These are phyloP conservation scores for Monilinia fructigena DNA, from an alignment of 2,329 filamentous ascomycete species.

Conservation along the genomic window DNA sequence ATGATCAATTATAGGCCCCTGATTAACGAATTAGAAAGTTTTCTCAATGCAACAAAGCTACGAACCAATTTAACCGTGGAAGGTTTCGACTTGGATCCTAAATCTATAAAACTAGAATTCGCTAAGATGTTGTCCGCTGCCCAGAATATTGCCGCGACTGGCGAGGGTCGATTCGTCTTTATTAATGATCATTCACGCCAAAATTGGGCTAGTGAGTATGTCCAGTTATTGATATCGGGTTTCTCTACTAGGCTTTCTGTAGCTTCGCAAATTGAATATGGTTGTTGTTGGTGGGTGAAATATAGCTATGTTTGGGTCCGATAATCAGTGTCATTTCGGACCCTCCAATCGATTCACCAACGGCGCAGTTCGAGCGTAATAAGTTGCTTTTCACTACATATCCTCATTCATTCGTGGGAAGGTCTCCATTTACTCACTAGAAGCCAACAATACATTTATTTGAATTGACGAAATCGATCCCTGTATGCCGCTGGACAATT, in stretches of 20 bases:
- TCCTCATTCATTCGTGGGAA: slow-evolving; percentile 31
- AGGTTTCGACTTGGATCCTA: slow-evolving; percentile 38
- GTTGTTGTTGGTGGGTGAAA: slow-evolving; percentile 36
- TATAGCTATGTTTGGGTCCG: slow-evolving; percentile 30
- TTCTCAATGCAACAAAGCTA: slow-evolving; percentile 37
- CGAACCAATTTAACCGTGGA: slow-evolving; percentile 44
- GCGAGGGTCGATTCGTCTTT: slow-evolving; percentile 40
- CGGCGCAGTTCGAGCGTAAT: slow-evolving; percentile 37
- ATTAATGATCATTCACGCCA: slow-evolving; percentile 42
- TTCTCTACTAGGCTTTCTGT: not conserved
- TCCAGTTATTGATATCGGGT: not conserved
- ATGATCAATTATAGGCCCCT: slow-evolving; percentile 42
- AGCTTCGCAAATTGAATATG: slow-evolving; percentile 28
- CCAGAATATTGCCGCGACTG: slow-evolving; percentile 38
- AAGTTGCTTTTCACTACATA: slow-evolving; percentile 41
- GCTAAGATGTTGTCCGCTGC: slow-evolving; percentile 34
- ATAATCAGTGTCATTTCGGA: slow-evolving; percentile 6
- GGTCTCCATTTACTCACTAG: not conserved
- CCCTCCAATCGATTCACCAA: slow-evolving; percentile 36
- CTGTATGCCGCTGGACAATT: slow-evolving; percentile 40
- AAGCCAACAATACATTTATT: slow-evolving; percentile 25
- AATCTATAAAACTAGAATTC: slow-evolving; percentile 36
- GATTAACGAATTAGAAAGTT: slow-evolving; percentile 37
- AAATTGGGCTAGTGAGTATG: slow-evolving; percentile 25
- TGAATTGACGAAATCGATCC: slow-evolving; percentile 35